phyloP scores from a whole-genome alignment of 768 basidiomycete genomes.

The Tubosaeta brunneosetosa region DNA sequence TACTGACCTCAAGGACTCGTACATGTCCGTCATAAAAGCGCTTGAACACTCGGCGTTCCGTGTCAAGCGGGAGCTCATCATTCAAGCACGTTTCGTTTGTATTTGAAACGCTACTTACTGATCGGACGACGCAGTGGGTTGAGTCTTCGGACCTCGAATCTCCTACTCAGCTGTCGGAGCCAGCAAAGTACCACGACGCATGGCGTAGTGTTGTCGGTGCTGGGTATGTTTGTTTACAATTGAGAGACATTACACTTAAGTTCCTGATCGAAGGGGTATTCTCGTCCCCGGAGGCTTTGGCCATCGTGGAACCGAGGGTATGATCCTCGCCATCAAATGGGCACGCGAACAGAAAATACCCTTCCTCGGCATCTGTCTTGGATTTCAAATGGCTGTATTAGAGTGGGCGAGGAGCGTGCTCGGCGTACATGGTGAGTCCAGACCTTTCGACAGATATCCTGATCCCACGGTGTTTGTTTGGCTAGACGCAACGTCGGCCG shows the following conservation, averaged over 20 bases:
- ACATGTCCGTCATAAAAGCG: conserved; percentile 97
- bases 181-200: conserved; percentile 91
- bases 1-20: conserved; percentile 93
- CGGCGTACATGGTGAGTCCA: conserved; percentile 53
- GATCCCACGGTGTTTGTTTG: too few relatives aligned
- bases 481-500: conserved; percentile 79
- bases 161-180: conserved; percentile 69
- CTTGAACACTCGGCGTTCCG: conserved; percentile 96
- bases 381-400: conserved; percentile 94
- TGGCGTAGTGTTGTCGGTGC: conserved; percentile 92
- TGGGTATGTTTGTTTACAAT: conserved; percentile 45
- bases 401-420: conserved; percentile 91
- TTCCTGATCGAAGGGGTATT: conserved; percentile 61
- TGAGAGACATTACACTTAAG: conserved; percentile 9
- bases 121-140: conserved; percentile 66
- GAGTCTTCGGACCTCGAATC: conserved; percentile 90
- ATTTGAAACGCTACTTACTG: conserved; percentile 1
- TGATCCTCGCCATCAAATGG: conserved; percentile 98
- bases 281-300: conserved; percentile 98
- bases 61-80: conserved; percentile 74
- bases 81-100: conserved; percentile 53
- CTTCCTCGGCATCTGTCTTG: conserved; percentile 94
- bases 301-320: conserved; percentile 88
- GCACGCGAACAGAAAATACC: conserved; percentile 93
- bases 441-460: too few relatives aligned